Conservation (phyloP, 176 grass and related monocot species). For the Eleusine indica region DNA sequence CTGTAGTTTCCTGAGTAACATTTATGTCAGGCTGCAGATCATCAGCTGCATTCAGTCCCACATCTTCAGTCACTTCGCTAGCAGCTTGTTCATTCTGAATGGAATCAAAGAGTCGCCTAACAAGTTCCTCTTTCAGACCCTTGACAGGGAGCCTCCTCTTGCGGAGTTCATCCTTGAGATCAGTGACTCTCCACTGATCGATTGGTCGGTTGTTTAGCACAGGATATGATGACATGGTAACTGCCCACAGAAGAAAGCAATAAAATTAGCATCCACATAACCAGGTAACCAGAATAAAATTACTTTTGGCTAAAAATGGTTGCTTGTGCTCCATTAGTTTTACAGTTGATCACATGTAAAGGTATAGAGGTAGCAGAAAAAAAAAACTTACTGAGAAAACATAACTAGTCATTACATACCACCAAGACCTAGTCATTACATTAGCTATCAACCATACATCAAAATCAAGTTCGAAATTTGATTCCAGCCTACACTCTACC, state of each 20-base stretch:
- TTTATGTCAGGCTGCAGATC: constrained; percentile 31
- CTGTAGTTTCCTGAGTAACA: constrained; percentile 34
- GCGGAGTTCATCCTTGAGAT: constrained; percentile 89
- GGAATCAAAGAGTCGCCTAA: constrained; percentile 77
- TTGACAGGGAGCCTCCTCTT: constrained; percentile 81
- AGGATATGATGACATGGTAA: constrained; percentile 72
- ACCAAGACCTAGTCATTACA: neutral
- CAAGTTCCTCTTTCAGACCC: constrained; percentile 95
- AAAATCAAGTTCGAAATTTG: neutral
- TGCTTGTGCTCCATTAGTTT: neutral
- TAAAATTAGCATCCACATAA: neutral
- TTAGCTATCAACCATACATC: neutral
- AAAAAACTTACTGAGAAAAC: neutral
- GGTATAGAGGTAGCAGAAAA: neutral
- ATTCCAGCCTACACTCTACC: no score
- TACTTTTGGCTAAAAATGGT: neutral
- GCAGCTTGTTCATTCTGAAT: constrained; percentile 55
- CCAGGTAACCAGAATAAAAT: neutral
- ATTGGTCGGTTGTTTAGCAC: constrained; percentile 89
- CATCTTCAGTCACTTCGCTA: constrained; percentile 28
- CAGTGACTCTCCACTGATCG: constrained; percentile 96
- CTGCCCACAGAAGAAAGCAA: constrained; percentile 44
- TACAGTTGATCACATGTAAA: neutral
- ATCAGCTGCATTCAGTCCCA: neutral
- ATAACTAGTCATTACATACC: neutral